These are phyloP conservation scores for Aspergillus tubingensis DNA, from an alignment of 2,329 filamentous ascomycete genomes.

Conservation along the genomic window DNA sequence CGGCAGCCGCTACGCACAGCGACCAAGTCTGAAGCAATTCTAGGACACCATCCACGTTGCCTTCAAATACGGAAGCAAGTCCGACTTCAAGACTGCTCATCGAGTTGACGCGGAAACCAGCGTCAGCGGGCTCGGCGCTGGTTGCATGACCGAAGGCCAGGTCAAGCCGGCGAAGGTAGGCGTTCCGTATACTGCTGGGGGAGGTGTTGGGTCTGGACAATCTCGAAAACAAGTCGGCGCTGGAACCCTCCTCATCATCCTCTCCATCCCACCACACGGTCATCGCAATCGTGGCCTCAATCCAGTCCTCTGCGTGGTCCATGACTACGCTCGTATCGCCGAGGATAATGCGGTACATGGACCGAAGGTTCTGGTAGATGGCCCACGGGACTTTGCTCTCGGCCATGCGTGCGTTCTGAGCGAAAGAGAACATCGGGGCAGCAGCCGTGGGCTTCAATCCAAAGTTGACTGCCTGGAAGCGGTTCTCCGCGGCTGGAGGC, in stretches of 20 bases:
- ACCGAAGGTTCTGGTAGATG: conserved; percentile 80
- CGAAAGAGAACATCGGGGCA: conserved; percentile 60
- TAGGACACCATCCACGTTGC: conserved; percentile 74
- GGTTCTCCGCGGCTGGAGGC: conserved; percentile 42
- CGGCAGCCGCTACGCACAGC: conserved; percentile 71
- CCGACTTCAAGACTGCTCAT: conserved; percentile 76
- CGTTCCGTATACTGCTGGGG: conserved; percentile 49
- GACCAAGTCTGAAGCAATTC: conserved; percentile 78
- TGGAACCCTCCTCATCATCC: conserved; percentile 53
- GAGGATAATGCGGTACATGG: conserved; percentile 77
- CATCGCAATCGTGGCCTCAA: conserved; percentile 80
- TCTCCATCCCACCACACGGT: conserved; percentile 91
- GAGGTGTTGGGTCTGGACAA: neutral
- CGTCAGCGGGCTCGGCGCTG: conserved; percentile 63
- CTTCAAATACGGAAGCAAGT: conserved; percentile 78
- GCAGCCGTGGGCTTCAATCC: conserved; percentile 42
- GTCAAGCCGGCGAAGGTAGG: conserved; percentile 73
- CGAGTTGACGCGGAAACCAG: conserved; percentile 71
- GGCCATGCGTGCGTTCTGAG: conserved; percentile 69
- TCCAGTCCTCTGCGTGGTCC: conserved; percentile 81
- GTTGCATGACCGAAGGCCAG: conserved; percentile 67
- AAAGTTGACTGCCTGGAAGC: conserved; percentile 53
- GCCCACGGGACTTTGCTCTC: conserved; percentile 87
- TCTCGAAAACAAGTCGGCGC: conserved; percentile 20
- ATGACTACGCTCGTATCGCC: conserved; percentile 76